Evolutionary conservation across 805 yeast genomes (phyloP).

Genomic region (Wickerhamiella lipophila): DNA sequence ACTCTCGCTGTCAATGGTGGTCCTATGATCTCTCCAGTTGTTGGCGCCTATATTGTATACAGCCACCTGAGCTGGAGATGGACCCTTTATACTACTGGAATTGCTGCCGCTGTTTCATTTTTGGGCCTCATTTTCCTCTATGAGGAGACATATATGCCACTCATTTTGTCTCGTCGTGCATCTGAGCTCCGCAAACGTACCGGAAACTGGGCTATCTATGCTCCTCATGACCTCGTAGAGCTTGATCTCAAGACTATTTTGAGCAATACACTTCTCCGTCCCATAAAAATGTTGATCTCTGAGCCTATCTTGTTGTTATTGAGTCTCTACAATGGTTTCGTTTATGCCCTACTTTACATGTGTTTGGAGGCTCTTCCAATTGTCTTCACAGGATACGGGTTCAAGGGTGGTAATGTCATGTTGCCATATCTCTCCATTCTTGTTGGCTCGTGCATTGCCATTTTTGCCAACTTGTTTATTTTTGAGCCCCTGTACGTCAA

Average conservation of each 20-base stretch:
- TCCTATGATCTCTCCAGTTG: conserved; percentile 65
- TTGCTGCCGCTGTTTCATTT: conserved; percentile 29
- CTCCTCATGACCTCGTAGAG: conserved; percentile 67
- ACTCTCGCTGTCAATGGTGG: conserved; percentile 56
- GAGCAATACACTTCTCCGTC: conserved; percentile 53
- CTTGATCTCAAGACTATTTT: conserved; percentile 46
- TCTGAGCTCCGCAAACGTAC: conserved; percentile 56
- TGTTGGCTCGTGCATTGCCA: conserved; percentile 52
- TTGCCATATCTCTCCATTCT: conserved; percentile 71
- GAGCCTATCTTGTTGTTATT: conserved; percentile 66
- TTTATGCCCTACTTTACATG: conserved; percentile 67
- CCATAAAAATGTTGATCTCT: conserved; percentile 48
- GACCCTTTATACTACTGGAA: conserved; percentile 16
- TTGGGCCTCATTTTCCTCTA: conserved; percentile 30
- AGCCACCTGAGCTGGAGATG: conserved; percentile 14
- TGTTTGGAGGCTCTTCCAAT: conserved; percentile 66
- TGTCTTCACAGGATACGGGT: conserved; percentile 54
- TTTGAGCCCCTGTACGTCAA: conserved; percentile 44
- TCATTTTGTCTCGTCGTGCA: conserved; percentile 55
- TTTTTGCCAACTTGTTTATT: conserved; percentile 44
- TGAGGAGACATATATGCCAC: conserved; percentile 31
- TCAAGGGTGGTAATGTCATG: conserved; percentile 48
- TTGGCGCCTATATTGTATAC: conserved; percentile 47
- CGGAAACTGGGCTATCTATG: conserved; percentile 72
- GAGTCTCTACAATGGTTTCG: conserved; percentile 61